Conservation (phyloP, 2,329 filamentous ascomycete species). For the Calonectria multiphialidica region DNA sequence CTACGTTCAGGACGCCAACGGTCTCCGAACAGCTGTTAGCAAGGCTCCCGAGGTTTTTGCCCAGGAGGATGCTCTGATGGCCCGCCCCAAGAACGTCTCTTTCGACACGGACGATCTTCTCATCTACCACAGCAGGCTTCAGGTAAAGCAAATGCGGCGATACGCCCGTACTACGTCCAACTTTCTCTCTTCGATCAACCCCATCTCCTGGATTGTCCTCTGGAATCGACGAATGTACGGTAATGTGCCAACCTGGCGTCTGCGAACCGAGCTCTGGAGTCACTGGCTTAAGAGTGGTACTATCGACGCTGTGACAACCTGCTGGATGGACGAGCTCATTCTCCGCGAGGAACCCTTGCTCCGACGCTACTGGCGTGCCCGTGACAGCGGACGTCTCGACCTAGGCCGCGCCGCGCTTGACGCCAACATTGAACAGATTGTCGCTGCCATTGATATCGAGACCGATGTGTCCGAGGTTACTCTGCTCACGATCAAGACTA, state of each 20-base stretch:
- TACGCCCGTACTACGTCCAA: conserved; percentile 2
- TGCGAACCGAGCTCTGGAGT: conserved; percentile 34
- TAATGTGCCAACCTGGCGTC: conserved; percentile 31
- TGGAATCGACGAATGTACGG: conserved; percentile 31
- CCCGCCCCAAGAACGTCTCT: conserved; percentile 24
- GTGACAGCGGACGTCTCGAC: conserved; percentile 25
- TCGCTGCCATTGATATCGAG: conserved; percentile 32
- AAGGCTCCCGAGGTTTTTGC: conserved; percentile 23
- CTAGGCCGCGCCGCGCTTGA: conserved; percentile 21
- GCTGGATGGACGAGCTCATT: conserved; percentile 34
- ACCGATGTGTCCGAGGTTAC: conserved; percentile 32
- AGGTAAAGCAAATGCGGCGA: conserved; percentile 25
- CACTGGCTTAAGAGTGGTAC: conserved; percentile 26
- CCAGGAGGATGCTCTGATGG: conserved; percentile 9
- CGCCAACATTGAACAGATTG: conserved; percentile 30
- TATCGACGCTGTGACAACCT: conserved; percentile 31
- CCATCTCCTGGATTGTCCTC: conserved; percentile 12
- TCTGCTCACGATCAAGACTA: conserved; percentile 29
- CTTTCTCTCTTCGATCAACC: conserved; percentile 18
- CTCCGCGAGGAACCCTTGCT: conserved; percentile 32
- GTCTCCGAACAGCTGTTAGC: conserved; percentile 23
- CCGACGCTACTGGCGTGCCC: conserved; percentile 26
- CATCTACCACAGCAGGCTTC: conserved; percentile 27
- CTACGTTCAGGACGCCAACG: conserved; percentile 17
- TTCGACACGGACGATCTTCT: conserved; percentile 28